Evolutionary conservation across 306 rosid genomes (phyloP).

Genomic region (Comarum palustre): DNA sequence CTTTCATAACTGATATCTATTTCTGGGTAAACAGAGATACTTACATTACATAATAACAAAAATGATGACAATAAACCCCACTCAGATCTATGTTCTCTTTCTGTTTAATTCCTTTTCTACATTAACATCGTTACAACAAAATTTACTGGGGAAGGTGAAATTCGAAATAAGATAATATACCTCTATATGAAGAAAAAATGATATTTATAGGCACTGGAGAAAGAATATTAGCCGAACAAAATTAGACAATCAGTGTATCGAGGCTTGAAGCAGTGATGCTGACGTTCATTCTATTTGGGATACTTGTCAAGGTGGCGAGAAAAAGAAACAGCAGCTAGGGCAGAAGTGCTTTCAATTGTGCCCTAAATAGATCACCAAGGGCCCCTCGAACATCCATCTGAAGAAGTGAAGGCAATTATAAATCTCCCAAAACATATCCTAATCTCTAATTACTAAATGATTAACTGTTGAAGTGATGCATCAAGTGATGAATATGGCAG

Average conservation of each 20-base stretch:
- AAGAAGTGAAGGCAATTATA: conserved; percentile 26
- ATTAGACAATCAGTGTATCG: background rate
- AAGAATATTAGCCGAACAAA: conserved; percentile 10
- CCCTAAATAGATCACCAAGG: conserved; percentile 85
- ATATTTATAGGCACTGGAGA: background rate
- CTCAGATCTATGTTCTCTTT: background rate
- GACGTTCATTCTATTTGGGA: conserved; percentile 9
- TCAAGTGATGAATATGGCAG: background rate
- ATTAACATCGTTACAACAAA: conserved; percentile 9
- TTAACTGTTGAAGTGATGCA: background rate
- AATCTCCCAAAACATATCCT: conserved; percentile 3
- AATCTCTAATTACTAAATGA: background rate
- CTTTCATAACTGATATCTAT: background rate
- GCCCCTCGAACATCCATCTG: conserved; percentile 98
- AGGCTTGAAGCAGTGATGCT: conserved; percentile 7
- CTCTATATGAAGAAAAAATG: conserved; percentile 9
- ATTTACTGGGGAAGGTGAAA: background rate
- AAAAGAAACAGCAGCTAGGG: conserved; percentile 34
- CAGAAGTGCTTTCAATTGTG: conserved; percentile 84
- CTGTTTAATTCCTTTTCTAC: background rate
- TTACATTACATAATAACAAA: conserved; percentile 11
- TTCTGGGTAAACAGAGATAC: background rate
- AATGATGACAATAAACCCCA: conserved; percentile 2
- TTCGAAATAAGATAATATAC: background rate
- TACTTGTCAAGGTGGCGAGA: conserved; percentile 1